Evolutionary conservation across 2,329 filamentous ascomycete genomes (phyloP), one percentile per base, ranked within the genome.

Genomic region (Monosporascus sp.): DNA sequence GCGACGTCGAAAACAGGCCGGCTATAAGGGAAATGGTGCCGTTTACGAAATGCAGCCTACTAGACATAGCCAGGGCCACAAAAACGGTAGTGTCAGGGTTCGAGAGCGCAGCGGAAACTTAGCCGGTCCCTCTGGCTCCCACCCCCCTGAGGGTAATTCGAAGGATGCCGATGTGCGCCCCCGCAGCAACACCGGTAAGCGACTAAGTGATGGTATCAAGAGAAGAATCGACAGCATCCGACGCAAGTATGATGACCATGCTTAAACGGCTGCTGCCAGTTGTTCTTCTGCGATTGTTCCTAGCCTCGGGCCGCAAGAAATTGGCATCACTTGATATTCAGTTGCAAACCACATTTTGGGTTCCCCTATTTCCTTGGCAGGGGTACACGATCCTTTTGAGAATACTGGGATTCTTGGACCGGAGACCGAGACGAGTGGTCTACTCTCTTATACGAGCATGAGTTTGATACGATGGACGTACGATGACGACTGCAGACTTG

Each of bases 281-380:
- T 74, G 79, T 44, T 67, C 73, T 58, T 88, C 66, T 0, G 85
- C 85, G 51, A 75, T 75, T 1, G 79, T 80, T 9, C 74, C 74
- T 35, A 85, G 55, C 24, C 75, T 68, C 28, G 76, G 74, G 63
- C 82, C 82, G 79, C 60, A 88, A 69, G 73, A 88, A 85, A 5
- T 78, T 80, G 63, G 11, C 11, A 35, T 35, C 20, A 35, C 11
- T 35, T 14, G 31, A 35, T 35, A 35, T 35, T 35, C 31, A 35
- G 31, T 14, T 14, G 31, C 31, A 5, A 35, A 14, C 31, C 31
- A 14, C 9, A 11, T 35, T 35, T 35, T 35, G 9, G 5, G 9
- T 5, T 14, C 9, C 11, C 31, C 31, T 35, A 14, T 35, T 35
- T 35, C 14, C 31, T 35, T 35, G 3, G 9, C 9, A 9, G 11